Percentiles rank a stretch among this genome's conserved stretches.
Conservation (phyloP, 768 basidiomycete genomes). For the Boletus coccyginus region DNA sequence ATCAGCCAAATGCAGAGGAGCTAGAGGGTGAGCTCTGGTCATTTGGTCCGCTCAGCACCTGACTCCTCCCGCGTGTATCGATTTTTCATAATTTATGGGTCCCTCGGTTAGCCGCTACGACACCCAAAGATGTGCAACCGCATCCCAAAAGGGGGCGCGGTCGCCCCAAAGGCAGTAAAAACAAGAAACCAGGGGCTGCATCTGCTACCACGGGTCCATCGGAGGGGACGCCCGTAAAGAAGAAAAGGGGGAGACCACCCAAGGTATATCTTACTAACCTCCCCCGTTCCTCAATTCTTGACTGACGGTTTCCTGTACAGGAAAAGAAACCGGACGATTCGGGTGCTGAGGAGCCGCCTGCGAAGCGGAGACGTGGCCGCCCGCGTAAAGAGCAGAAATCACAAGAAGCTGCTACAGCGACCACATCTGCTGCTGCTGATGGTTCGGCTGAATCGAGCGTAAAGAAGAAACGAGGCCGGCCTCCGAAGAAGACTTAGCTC, state of each 20-base stretch:
- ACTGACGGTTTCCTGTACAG: conserved; percentile 14
- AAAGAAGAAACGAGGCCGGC: conserved; percentile 75
- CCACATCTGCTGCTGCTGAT: conserved; percentile 29
- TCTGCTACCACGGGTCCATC: conserved; percentile 28
- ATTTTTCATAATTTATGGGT: conserved; percentile 21
- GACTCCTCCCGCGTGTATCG: conserved; percentile 10
- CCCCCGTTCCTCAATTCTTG: conserved; percentile 22
- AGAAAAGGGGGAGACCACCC: conserved; percentile 50
- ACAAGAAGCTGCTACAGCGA: conserved; percentile 36
- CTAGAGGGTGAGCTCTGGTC: conserved; percentile 27
- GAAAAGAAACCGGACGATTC: conserved; percentile 41
- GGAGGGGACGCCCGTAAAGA: conserved; percentile 35
- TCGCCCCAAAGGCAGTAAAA: conserved; percentile 87
- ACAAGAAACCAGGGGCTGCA: conserved; percentile 48
- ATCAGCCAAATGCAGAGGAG: conserved; percentile 37
- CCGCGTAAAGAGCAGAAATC: conserved; percentile 66
- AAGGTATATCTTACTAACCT: conserved; percentile 37
- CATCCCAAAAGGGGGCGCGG: conserved; percentile 75
- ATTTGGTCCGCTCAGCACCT: conserved; percentile 11
- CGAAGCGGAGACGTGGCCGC: conserved; percentile 71
- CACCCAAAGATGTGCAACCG: conserved; percentile 36
- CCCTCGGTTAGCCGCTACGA: conserved; percentile 37
- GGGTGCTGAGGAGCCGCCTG: conserved; percentile 50
- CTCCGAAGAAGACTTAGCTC: conserved; percentile 44
- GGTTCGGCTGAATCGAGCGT: conserved; percentile 46